phyloP scores from a whole-genome alignment of 176 grass and related monocot species.

The Raddia distichophylla region DNA sequence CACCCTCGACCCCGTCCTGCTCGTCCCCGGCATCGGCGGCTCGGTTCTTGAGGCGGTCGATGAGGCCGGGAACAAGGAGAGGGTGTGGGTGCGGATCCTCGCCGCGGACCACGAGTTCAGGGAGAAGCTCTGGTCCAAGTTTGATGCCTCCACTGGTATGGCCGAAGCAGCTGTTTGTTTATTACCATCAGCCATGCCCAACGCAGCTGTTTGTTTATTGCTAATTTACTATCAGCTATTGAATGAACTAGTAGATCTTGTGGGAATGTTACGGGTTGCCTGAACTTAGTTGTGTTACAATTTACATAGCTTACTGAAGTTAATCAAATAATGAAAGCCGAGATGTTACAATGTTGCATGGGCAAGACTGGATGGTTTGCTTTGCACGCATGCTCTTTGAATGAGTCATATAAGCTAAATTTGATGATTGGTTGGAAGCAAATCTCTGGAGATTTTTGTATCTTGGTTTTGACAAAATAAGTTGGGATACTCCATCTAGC shows the following conservation, averaged over 20 bases:
- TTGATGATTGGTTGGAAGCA: not conserved
- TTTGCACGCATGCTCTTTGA: not conserved
- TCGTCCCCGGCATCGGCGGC: constrained; percentile 83
- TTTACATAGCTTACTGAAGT: not conserved
- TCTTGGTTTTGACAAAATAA: not conserved
- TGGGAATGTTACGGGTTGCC: not conserved
- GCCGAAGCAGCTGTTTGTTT: not conserved
- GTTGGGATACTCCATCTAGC: not conserved
- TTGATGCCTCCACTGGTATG: constrained; percentile 80
- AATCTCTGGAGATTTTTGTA: not conserved
- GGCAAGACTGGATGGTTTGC: not conserved
- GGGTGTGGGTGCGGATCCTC: constrained; percentile 93
- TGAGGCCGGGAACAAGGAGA: constrained; percentile 73
- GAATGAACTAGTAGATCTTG: not conserved
- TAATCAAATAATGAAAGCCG: not conserved
- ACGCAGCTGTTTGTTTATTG: not conserved
- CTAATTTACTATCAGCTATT: not conserved
- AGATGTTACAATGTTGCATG: not conserved
- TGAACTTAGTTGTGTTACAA: not conserved
- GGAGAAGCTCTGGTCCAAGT: constrained; percentile 82
- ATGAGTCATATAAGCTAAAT: not conserved
- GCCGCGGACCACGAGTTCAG: constrained; percentile 81
- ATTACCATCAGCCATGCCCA: not conserved
- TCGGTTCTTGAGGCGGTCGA: constrained; percentile 83
- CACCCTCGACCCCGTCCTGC: constrained; percentile 78